These are phyloP conservation scores for Penicillium sp. DNA, from an alignment of 2,329 filamentous ascomycete genomes.

Conservation along the genomic window DNA sequence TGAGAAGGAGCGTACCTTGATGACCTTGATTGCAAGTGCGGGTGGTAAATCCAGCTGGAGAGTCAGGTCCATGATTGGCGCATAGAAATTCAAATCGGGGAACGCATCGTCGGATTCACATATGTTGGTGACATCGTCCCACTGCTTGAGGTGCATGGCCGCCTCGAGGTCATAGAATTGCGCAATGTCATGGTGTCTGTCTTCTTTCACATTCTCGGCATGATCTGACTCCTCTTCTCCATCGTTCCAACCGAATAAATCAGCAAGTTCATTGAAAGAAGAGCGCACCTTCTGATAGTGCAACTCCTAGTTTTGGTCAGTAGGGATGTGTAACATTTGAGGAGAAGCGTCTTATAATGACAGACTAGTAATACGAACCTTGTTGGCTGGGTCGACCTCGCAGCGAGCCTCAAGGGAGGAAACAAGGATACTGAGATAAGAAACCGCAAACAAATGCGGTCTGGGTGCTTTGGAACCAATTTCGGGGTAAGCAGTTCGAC, in stretches of 20 bases:
- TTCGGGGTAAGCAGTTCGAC: not conserved
- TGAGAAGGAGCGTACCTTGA: not conserved
- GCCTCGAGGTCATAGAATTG: conserved; percentile 6
- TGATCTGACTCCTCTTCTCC: not conserved
- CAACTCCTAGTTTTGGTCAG: not conserved
- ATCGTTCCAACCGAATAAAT: conserved; percentile 1
- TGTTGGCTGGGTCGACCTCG: not conserved
- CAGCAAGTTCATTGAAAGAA: not conserved
- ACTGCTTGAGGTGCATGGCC: not conserved
- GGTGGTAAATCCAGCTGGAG: not conserved
- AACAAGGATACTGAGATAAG: conserved; percentile 1
- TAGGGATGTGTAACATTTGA: not conserved
- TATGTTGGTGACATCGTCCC: not conserved
- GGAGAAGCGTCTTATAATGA: not conserved
- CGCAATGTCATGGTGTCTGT: not conserved
- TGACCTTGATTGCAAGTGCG: not conserved
- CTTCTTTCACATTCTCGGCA: not conserved
- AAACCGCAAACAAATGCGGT: not conserved
- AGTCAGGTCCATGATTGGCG: not conserved
- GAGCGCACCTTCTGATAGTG: not conserved
- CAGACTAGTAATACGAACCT: not conserved
- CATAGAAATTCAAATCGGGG: not conserved
- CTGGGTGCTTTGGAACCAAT: not conserved
- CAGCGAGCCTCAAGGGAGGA: not conserved
- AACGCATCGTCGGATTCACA: not conserved